Base-by-base conservation (phyloP, 2,329 filamentous ascomycete genomes). In the Chaetomium olivaceum region DNA sequence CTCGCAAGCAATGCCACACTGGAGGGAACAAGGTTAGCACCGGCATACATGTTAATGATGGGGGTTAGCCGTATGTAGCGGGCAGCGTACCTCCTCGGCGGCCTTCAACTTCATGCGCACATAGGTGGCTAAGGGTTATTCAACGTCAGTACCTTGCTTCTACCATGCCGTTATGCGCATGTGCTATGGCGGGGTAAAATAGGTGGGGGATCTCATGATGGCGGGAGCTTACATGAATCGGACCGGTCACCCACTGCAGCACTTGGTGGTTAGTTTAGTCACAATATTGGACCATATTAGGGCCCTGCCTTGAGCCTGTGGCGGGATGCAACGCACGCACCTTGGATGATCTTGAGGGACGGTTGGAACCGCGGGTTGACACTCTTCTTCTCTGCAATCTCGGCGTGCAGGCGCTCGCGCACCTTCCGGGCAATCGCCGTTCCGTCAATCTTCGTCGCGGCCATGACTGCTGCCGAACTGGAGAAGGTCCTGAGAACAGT, bases 31-130 rank as follows among this genome's bases (percentile, higher is more conserved):
- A 29, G 36, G 56, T 57, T 59, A 69, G 63, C 16, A 29, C 27
- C 7, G n/a, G 16, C 39, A 12, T 46, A 16, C 70, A 64, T 21
- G 46, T 12, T 3, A 48, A 4, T 23, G 46, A 48, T 23, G 46
- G 46, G n/a, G 9, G 21, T 23, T 48, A 6, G 46, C 21, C 39
- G 69, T 64, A 57, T 39, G 31, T 33, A n/a, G 12, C 3, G 2
- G 54, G 25, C n/a, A 12, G 70, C 80, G 72, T 82, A 93, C 91
- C 85, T 98, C 95, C 77, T 91, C 84, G 65, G 95, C 95, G 71
- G 95, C 95, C 85, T 97, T 99, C 75, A 97, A 82, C 83, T 99
- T 99, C 95, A 99, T 99, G 81, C 93, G 93, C 80, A 99, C 94
- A 91, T 99, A 99, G 61, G 94, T 98, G 75, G 89, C 91, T 94